A percentile compares a stretch with the other conserved stretches of the same genome.
Conservation (phyloP, 73 alveolate species). For the Stentor roeselii region DNA sequence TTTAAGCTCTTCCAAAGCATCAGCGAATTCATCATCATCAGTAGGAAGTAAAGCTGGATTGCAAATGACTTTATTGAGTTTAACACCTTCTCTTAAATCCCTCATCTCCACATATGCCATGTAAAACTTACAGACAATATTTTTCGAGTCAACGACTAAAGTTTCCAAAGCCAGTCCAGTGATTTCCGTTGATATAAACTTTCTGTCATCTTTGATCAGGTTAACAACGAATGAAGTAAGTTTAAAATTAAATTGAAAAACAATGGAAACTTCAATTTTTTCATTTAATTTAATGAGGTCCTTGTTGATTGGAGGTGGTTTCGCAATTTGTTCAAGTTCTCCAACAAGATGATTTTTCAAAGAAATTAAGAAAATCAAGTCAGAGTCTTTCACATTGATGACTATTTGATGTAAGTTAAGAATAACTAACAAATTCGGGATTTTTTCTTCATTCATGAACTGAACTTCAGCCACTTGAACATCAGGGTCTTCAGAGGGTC, state of each 20-base stretch:
- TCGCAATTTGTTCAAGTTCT: background rate
- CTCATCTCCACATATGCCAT: background rate
- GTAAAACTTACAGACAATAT: background rate
- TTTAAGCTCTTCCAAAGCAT: slow-evolving; percentile 10
- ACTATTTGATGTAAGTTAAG: background rate
- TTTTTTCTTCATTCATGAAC: too few species aligned
- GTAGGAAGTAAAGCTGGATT: background rate
- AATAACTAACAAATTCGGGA: background rate
- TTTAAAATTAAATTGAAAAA: too few species aligned
- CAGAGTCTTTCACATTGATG: background rate
- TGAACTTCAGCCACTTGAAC: too few species aligned
- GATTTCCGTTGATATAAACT: background rate
- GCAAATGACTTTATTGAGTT: background rate
- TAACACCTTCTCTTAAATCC: background rate
- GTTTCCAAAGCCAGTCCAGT: background rate
- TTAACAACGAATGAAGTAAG: too few species aligned
- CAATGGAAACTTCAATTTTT: background rate
- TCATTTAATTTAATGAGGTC: background rate
- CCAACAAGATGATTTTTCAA: too few species aligned
- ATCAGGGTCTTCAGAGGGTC: background rate
- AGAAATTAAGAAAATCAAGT: background rate
- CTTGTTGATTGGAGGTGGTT: background rate
- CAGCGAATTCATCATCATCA: slow-evolving; percentile 18
- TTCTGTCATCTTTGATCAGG: background rate
- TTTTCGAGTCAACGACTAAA: background rate